These are phyloP conservation scores for Lagenidium sp. DNA, from an alignment of 352 stramenopile species.

Conservation along the genomic window DNA sequence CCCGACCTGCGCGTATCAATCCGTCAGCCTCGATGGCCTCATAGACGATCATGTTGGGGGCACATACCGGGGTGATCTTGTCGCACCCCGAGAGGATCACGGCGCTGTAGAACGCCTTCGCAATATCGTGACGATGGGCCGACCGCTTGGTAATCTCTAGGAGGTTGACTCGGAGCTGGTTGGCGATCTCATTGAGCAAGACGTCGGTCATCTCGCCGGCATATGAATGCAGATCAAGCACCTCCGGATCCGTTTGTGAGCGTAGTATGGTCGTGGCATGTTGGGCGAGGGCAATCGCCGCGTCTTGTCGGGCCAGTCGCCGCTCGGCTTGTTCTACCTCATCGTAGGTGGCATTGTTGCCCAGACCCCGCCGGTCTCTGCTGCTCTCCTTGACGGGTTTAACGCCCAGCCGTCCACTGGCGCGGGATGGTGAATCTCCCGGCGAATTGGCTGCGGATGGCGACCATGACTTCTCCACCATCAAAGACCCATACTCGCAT, in stretches of 20 bases:
- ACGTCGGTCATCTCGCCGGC: slow-evolving; percentile 37
- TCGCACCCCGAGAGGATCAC: slow-evolving; percentile 48
- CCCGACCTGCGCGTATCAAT: slow-evolving; percentile 58
- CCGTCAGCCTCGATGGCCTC: no score
- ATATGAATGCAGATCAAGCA: slow-evolving; percentile 40
- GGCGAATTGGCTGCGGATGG: no score
- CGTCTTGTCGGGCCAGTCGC: slow-evolving; percentile 22
- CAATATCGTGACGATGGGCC: slow-evolving; percentile 5
- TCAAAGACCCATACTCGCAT: no score
- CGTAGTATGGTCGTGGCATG: slow-evolving; percentile 39
- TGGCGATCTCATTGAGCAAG: slow-evolving; percentile 48
- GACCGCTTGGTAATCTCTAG: slow-evolving; percentile 7
- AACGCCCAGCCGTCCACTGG: no score
- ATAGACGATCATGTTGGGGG: no score
- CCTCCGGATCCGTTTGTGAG: slow-evolving; percentile 37
- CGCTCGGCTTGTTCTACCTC: slow-evolving; percentile 24
- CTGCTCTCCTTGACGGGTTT: no score
- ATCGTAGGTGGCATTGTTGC: slow-evolving; percentile 31
- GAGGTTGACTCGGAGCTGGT: slow-evolving; percentile 37
- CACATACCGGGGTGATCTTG: slow-evolving; percentile 30
- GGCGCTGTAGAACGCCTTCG: slow-evolving; percentile 24
- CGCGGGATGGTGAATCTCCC: no score
- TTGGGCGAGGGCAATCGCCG: slow-evolving; percentile 24
- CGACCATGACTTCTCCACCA: no score
- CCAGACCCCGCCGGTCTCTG: neutral